These are phyloP conservation scores for Syzygium grande DNA, from an alignment of 345 rosid genomes.

Conservation along the genomic window DNA sequence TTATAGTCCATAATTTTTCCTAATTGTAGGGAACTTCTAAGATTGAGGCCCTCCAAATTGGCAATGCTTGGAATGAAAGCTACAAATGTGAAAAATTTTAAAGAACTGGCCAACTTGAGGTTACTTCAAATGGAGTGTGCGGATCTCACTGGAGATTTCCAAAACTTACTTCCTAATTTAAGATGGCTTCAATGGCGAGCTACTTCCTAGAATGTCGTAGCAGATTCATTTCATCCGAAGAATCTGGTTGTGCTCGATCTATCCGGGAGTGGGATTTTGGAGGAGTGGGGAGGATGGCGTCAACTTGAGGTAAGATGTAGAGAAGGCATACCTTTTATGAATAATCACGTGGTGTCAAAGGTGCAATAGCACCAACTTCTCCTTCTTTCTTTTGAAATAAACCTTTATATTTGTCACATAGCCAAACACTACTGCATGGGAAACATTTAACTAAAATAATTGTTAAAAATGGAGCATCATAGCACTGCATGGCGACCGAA, in stretches of 20 bases:
- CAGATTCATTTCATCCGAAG: not conserved
- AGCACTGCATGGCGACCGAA: no score
- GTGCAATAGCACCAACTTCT: no score
- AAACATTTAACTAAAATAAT: no score
- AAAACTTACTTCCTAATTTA: not conserved
- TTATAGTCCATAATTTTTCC: no score
- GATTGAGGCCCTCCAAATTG: not conserved
- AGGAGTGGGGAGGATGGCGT: not conserved
- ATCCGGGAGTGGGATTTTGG: not conserved
- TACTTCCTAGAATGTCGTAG: not conserved
- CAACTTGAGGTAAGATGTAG: not conserved
- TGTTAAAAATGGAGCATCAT: no score
- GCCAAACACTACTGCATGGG: no score
- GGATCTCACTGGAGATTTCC: not conserved
- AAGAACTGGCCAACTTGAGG: not conserved
- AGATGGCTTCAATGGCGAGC: not conserved
- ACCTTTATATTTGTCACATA: no score
- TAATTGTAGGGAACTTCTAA: not conserved
- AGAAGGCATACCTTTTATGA: not conserved
- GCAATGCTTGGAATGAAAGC: no score
- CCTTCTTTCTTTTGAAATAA: no score
- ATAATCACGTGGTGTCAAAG: no score
- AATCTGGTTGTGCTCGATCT: not conserved
- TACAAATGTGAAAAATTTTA: not conserved
- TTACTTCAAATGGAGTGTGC: not conserved